A percentile compares a stretch with the other conserved stretches of the same genome.
These are phyloP conservation scores for Colletotrichum karsti DNA, from an alignment of 2,329 filamentous ascomycete genomes.

Conservation along the genomic window DNA sequence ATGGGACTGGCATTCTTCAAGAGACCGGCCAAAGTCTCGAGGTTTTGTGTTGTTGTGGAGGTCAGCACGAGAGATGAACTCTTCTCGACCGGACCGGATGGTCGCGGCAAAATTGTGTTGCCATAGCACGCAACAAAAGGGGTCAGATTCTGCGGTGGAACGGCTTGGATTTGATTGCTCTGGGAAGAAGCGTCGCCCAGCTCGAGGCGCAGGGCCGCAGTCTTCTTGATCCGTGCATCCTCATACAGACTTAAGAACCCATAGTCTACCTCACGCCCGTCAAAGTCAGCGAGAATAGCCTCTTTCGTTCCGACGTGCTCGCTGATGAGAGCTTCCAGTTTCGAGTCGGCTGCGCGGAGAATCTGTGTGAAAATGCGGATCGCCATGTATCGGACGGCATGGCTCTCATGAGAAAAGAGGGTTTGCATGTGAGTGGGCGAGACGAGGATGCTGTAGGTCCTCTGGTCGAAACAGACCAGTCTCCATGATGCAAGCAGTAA, in stretches of 20 bases:
- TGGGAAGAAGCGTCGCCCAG: conserved; percentile 36
- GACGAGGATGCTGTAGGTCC: conserved; percentile 71
- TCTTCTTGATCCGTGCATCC: conserved; percentile 58
- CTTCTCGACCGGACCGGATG: conserved; percentile 56
- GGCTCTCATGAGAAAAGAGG: conserved; percentile 69
- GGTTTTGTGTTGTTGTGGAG: conserved; percentile 75
- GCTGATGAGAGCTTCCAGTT: conserved; percentile 75
- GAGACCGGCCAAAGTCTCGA: conserved; percentile 72
- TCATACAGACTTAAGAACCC: conserved; percentile 72
- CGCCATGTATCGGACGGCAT: conserved; percentile 79
- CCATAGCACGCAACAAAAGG: conserved; percentile 71
- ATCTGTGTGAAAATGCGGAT: conserved; percentile 83
- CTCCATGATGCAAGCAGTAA: conserved; percentile 78
- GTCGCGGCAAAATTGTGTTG: conserved; percentile 72
- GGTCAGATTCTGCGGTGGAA: conserved; percentile 58
- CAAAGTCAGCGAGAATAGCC: conserved; percentile 75
- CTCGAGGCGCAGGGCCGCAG: conserved; percentile 51
- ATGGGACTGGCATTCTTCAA: conserved; percentile 77
- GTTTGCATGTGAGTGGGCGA: conserved; percentile 73
- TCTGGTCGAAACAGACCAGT: conserved; percentile 78
- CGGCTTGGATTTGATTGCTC: conserved; percentile 27
- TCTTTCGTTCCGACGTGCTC: conserved; percentile 70
- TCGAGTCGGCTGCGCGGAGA: conserved; percentile 81
- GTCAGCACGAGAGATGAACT: conserved; percentile 69
- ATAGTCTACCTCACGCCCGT: conserved; percentile 81